These are phyloP conservation scores for Fraxinus cuspidata DNA, from an alignment of 257 asterid genomes.

Conservation along the genomic window DNA sequence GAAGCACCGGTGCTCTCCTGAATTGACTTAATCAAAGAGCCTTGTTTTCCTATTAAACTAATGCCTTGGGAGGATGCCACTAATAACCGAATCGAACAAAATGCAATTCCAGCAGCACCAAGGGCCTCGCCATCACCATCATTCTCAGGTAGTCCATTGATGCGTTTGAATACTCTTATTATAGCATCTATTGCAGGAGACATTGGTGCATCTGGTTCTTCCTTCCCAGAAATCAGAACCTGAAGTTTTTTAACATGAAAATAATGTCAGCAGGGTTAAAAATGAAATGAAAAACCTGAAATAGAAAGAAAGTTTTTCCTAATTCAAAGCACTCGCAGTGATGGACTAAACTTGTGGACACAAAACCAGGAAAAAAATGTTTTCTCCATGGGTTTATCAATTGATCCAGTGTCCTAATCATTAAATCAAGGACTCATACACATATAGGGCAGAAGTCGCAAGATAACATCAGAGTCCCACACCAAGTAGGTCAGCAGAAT, in stretches of 20 bases:
- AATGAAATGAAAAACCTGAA: slow-evolving; percentile 1
- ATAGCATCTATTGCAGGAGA: slow-evolving; percentile 84
- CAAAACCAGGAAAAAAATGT: neutral
- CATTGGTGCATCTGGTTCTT: slow-evolving; percentile 66
- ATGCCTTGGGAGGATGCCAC: slow-evolving; percentile 80
- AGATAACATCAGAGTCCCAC: neutral
- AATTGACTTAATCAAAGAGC: slow-evolving; percentile 67
- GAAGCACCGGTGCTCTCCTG: slow-evolving; percentile 73
- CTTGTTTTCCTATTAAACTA: slow-evolving; percentile 77
- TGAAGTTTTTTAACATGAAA: slow-evolving; percentile 27
- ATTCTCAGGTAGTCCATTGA: slow-evolving; percentile 56
- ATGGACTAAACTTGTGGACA: neutral
- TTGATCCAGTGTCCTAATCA: neutral
- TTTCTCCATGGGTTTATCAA: neutral
- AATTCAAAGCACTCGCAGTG: neutral
- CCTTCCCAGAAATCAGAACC: slow-evolving; percentile 80
- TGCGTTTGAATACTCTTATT: slow-evolving; percentile 62
- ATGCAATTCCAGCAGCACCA: slow-evolving; percentile 49
- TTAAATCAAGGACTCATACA: slow-evolving; percentile 3
- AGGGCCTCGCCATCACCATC: slow-evolving; percentile 39
- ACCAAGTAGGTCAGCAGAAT: neutral
- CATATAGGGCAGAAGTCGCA: slow-evolving; percentile 10
- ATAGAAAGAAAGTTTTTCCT: neutral
- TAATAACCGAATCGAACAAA: slow-evolving; percentile 58
- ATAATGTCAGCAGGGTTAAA: neutral